These are phyloP conservation scores for Pinus albicaulis DNA, from an alignment of 75 land plant species.

Conservation along the genomic window DNA sequence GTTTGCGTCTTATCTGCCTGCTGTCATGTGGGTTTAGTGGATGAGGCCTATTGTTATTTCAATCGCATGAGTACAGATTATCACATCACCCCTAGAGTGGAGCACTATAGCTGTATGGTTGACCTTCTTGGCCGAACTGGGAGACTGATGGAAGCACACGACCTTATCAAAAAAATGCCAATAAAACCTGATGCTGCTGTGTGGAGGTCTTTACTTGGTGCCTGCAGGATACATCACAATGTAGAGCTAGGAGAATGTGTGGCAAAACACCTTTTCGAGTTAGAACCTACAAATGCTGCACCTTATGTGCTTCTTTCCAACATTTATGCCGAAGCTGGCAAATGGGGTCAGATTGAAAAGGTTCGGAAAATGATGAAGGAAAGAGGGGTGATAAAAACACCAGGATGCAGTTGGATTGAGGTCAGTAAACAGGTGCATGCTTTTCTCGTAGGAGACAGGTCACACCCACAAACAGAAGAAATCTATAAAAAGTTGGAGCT, in stretches of 20 bases:
- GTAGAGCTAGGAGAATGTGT: slow-evolving; percentile 15
- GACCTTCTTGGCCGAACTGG: slow-evolving; percentile 26
- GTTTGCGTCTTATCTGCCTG: slow-evolving; percentile 57
- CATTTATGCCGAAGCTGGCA: slow-evolving; percentile 13
- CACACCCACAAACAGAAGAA: slow-evolving; percentile 13
- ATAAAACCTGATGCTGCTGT: slow-evolving; percentile 5
- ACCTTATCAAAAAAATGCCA: slow-evolving; percentile 3
- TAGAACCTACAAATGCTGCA: slow-evolving; percentile 16
- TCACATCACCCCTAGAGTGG: slow-evolving; percentile 13
- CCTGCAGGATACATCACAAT: slow-evolving; percentile 13
- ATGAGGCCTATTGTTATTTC: slow-evolving; percentile 54
- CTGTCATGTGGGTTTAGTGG: slow-evolving; percentile 61
- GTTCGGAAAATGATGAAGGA: slow-evolving; percentile 15
- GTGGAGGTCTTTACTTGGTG: slow-evolving; percentile 14
- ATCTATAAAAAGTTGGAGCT: slow-evolving; percentile 9
- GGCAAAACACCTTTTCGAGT: slow-evolving; percentile 3
- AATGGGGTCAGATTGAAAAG: slow-evolving; percentile 9
- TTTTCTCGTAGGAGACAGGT: slow-evolving; percentile 11
- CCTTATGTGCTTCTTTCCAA: slow-evolving; percentile 17
- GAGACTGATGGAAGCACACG: slow-evolving; percentile 11
- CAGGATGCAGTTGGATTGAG: slow-evolving; percentile 17
- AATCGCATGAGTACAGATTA: slow-evolving; percentile 28
- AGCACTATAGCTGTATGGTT: slow-evolving; percentile 19
- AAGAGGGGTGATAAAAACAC: slow-evolving; percentile 5
- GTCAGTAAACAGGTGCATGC: slow-evolving; percentile 2